Conservation (phyloP, 306 rosid genomes). For the Trifolium pratense region DNA sequence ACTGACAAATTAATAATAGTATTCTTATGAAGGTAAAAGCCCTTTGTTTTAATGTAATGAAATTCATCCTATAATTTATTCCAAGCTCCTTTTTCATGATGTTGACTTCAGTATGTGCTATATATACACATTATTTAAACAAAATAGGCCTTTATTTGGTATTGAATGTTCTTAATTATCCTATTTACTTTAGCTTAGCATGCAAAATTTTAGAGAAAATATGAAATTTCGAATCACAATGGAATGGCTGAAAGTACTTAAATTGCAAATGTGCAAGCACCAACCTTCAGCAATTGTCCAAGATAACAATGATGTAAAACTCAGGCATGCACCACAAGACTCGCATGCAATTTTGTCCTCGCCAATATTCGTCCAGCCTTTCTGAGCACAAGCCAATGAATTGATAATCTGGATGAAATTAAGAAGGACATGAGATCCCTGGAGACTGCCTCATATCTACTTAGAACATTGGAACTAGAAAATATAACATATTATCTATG, state of each 20-base stretch:
- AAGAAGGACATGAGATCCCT: constrained; percentile 28
- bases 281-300: constrained; percentile 87
- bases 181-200: constrained; percentile 20
- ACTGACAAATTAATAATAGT: constrained; percentile 26
- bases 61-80: constrained; percentile 14
- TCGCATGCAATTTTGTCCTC: constrained; percentile 88
- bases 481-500: constrained; percentile 19
- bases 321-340: constrained; percentile 71
- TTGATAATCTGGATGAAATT: constrained; percentile 64
- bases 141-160: neutral
- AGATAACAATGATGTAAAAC: constrained; percentile 59
- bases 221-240: constrained; percentile 16
- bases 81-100: constrained; percentile 12
- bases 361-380: constrained; percentile 91
- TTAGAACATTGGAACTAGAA: constrained; percentile 27
- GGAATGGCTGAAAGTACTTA: constrained; percentile 11
- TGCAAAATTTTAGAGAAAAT: constrained; percentile 34
- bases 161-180: constrained; percentile 16
- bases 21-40: constrained; percentile 11
- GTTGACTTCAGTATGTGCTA: constrained; percentile 2
- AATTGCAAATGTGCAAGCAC: constrained; percentile 45
- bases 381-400: constrained; percentile 89
- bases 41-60: neutral
- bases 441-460: constrained; percentile 40
- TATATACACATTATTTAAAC: neutral